A percentile compares a stretch with the other conserved stretches of the same genome.
These are phyloP conservation scores for Clonostachys chloroleuca DNA, from an alignment of 2,329 filamentous ascomycete species.

Conservation along the genomic window DNA sequence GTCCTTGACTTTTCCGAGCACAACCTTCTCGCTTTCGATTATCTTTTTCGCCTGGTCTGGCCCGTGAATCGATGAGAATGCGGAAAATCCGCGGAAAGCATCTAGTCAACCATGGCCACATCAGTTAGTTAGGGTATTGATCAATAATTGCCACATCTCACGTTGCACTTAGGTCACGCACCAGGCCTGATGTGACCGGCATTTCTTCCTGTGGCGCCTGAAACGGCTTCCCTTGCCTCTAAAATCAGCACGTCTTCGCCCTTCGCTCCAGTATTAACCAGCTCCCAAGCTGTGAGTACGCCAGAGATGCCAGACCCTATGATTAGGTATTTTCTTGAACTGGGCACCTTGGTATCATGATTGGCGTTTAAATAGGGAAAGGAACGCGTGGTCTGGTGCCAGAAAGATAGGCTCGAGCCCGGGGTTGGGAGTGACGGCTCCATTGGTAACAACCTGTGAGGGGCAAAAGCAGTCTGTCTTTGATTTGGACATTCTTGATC, in stretches of 20 bases:
- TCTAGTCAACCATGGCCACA: conserved; percentile 7
- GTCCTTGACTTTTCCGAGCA: conserved; percentile 23
- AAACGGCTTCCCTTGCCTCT: conserved; percentile 36
- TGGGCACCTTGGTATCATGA: conserved; percentile 14
- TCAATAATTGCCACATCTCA: too few species aligned
- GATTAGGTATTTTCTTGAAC: conserved; percentile 23
- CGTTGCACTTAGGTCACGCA: too few species aligned
- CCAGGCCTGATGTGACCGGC: conserved; percentile 35
- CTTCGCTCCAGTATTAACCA: conserved; percentile 23
- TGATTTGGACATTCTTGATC: too few species aligned
- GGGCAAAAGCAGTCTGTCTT: too few species aligned
- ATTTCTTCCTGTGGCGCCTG: conserved; percentile 36
- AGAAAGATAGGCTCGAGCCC: conserved; percentile 16
- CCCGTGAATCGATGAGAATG: neutral
- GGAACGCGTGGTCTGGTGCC: conserved; percentile 37
- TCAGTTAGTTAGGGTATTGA: too few species aligned
- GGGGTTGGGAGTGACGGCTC: too few species aligned
- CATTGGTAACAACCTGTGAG: too few species aligned
- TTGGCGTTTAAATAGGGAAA: conserved; percentile 35
- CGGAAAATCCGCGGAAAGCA: conserved; percentile 39
- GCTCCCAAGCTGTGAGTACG: conserved; percentile 28
- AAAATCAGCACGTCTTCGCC: conserved; percentile 28
- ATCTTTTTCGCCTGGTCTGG: neutral
- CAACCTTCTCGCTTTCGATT: neutral
- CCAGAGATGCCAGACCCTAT: conserved; percentile 37